A percentile compares a stretch with the other conserved stretches of the same genome.
phyloP scores from a whole-genome alignment of 257 asterid species.

The Lycium ferocissimum region DNA sequence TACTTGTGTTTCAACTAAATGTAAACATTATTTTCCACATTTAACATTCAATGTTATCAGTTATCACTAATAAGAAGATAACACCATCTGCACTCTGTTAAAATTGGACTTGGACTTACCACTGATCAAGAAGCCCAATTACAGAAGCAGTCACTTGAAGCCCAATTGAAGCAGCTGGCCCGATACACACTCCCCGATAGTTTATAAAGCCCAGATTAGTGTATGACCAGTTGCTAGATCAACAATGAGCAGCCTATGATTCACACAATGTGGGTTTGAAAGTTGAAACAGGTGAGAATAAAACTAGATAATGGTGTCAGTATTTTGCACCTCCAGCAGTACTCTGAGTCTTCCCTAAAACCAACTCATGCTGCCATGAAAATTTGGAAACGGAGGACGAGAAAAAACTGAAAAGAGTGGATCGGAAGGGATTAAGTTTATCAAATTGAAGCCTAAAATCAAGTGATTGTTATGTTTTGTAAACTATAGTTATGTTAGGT shows the following conservation, averaged over 20 bases:
- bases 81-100: background rate
- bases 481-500: no score
- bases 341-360: slow-evolving; percentile 63
- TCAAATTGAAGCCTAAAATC: no score
- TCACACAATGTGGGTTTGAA: background rate
- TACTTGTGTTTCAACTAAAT: no score
- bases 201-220: background rate
- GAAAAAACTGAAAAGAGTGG: no score
- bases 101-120: background rate
- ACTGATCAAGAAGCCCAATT: slow-evolving; percentile 1
- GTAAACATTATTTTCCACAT: background rate
- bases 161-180: background rate
- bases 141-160: background rate
- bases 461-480: no score
- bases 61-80: background rate
- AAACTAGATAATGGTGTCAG: slow-evolving; percentile 31
- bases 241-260: background rate
- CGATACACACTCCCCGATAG: background rate
- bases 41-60: background rate
- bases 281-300: background rate
- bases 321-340: slow-evolving; percentile 62
- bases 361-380: slow-evolving; percentile 52
- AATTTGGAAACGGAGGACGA: background rate
- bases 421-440: no score
- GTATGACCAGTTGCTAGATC: background rate